Conservation (phyloP, 2,329 filamentous ascomycete species). For the Botrytis medusae region DNA sequence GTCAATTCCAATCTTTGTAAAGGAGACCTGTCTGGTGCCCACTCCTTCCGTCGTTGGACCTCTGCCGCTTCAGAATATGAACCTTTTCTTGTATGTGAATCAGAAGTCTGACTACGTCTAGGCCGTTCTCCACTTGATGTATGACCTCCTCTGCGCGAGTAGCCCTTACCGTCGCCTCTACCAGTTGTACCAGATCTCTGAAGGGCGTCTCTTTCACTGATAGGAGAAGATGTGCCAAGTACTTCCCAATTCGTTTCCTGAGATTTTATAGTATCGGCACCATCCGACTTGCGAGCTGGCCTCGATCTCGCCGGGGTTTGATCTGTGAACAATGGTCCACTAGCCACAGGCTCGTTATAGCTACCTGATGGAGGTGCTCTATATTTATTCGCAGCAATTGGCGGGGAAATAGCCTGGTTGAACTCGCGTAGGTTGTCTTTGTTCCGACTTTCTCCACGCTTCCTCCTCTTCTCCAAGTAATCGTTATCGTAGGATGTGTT, state of each 20-base stretch:
- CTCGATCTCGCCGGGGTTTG: constrained; percentile 37
- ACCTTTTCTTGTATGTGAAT: constrained; percentile 40
- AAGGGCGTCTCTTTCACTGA: constrained; percentile 15
- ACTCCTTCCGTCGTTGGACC: constrained; percentile 51
- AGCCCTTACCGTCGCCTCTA: constrained; percentile 32
- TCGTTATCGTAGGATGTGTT: constrained; percentile 42
- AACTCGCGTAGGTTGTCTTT: constrained; percentile 45
- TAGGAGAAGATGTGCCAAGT: constrained; percentile 22
- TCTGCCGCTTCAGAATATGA: constrained; percentile 39
- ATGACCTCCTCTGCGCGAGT: constrained; percentile 23
- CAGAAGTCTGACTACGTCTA: constrained; percentile 26
- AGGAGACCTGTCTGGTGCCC: constrained; percentile 82
- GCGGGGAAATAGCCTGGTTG: constrained; percentile 39
- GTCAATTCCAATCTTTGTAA: constrained; percentile 91
- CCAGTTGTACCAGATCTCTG: constrained; percentile 15
- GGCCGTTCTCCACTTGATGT: constrained; percentile 27
- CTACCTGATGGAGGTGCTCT: constrained; percentile 55
- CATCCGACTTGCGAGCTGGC: constrained; percentile 38
- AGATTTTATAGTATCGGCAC: constrained; percentile 27
- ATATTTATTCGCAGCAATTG: constrained; percentile 61
- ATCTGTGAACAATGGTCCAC: constrained; percentile 40
- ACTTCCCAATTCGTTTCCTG: constrained; percentile 32
- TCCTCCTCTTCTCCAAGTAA: constrained; percentile 46
- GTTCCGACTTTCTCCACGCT: constrained; percentile 44
- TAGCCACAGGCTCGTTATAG: constrained; percentile 52